Conservation (phyloP, 2,329 filamentous ascomycete genomes). For the Paecilomyces formosus region DNA sequence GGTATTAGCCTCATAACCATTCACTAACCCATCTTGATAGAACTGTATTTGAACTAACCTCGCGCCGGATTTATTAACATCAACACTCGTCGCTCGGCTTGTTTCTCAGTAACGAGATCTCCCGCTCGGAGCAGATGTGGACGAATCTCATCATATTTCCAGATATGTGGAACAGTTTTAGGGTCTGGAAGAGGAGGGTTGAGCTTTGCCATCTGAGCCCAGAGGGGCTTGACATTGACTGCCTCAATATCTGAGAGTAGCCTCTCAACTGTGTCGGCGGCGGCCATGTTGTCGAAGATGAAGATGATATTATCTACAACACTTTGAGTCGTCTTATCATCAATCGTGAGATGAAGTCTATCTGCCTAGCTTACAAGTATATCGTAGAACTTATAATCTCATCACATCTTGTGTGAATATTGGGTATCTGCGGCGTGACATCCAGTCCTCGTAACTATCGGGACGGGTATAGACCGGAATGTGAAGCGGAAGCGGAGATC, state of each 20-base stretch:
- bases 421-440: not conserved
- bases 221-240: constrained; percentile 33
- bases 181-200: constrained; percentile 44
- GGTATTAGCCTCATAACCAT: not conserved
- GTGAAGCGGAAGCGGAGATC: not conserved
- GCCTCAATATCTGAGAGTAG: constrained; percentile 13
- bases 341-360: not conserved
- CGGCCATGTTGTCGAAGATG: not conserved
- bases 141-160: constrained; percentile 29
- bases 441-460: not conserved
- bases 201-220: constrained; percentile 42
- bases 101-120: constrained; percentile 26
- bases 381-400: not conserved
- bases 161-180: constrained; percentile 28
- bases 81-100: constrained; percentile 33
- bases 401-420: not conserved
- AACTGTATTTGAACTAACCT: constrained; percentile 12
- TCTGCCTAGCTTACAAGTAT: not conserved
- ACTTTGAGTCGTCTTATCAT: not conserved
- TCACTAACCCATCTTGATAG: not conserved
- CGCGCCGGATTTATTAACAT: constrained; percentile 34
- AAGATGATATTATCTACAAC: not conserved
- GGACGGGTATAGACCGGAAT: not conserved
- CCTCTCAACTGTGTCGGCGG: constrained; percentile 9
- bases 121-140: constrained; percentile 29